Conservation (phyloP, 2,329 filamentous ascomycete species). For the Beauveria rudraprayagi region DNA sequence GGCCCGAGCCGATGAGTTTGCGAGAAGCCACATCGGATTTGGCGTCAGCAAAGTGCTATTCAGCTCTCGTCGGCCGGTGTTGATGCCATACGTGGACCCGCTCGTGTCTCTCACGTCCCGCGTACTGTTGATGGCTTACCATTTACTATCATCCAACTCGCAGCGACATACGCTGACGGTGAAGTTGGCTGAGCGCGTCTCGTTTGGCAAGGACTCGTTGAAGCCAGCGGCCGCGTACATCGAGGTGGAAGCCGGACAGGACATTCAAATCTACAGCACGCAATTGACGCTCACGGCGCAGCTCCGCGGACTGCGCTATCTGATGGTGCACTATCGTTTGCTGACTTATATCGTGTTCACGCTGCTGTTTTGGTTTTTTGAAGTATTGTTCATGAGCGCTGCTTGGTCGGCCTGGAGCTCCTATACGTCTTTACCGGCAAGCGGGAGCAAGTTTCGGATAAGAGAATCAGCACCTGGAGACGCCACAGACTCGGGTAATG, state of each 20-base stretch:
- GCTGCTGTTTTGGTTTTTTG: conserved; percentile 65
- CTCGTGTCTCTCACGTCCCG: conserved; percentile 55
- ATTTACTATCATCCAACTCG: conserved; percentile 55
- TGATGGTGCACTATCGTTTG: conserved; percentile 80
- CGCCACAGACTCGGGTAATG: conserved; percentile 10
- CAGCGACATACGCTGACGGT: conserved; percentile 59
- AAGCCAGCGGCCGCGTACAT: conserved; percentile 41
- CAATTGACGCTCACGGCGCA: conserved; percentile 63
- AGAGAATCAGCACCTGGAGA: conserved; percentile 11
- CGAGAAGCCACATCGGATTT: conserved; percentile 28
- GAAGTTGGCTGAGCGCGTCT: conserved; percentile 63
- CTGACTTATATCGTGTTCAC: conserved; percentile 62
- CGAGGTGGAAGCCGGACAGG: conserved; percentile 61
- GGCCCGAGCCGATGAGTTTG: conserved; percentile 22
- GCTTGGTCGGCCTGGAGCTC: conserved; percentile 53
- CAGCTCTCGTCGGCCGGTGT: conserved; percentile 62
- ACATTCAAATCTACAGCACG: conserved; percentile 69
- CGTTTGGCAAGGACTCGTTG: conserved; percentile 43
- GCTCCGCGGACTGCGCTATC: conserved; percentile 67
- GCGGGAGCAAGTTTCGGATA: conserved; percentile 9
- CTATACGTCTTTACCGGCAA: conserved; percentile 19
- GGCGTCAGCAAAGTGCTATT: conserved; percentile 39
- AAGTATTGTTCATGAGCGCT: conserved; percentile 57
- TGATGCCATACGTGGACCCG: conserved; percentile 71
- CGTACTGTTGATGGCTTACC: conserved; percentile 57